Evolutionary conservation across 2,329 filamentous ascomycete genomes (phyloP).

Genomic region (Aspergillus thermomutatus): DNA sequence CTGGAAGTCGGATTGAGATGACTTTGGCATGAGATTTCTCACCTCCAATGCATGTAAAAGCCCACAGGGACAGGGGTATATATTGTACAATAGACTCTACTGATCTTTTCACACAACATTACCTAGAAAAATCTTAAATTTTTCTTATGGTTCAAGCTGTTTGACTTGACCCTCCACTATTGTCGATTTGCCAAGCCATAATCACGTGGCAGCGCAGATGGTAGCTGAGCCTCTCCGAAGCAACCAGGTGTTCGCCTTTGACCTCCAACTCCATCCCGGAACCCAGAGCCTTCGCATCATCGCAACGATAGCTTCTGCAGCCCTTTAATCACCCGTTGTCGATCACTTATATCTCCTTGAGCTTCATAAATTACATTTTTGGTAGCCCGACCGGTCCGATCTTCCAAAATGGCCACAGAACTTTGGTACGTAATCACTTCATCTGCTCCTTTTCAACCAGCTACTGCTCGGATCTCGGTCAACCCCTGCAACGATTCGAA

Average conservation of each 20-base stretch:
- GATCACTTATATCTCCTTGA: conserved; percentile 14
- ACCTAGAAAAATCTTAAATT: neutral
- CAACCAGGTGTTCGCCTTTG: conserved; percentile 35
- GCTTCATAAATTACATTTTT: conserved; percentile 10
- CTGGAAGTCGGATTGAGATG: conserved; percentile 27
- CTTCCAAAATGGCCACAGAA: conserved; percentile 69
- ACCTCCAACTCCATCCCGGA: conserved; percentile 28
- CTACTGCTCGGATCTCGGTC: neutral
- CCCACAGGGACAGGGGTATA: neutral
- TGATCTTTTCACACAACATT: neutral
- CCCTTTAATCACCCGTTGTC: conserved; percentile 18
- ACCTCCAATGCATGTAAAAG: neutral
- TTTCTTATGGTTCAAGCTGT: neutral
- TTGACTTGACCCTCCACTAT: neutral
- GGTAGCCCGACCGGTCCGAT: conserved; percentile 15
- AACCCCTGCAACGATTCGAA: neutral
- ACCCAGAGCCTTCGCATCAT: conserved; percentile 28
- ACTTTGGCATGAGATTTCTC: neutral
- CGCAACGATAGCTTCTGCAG: conserved; percentile 24
- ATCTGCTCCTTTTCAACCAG: conserved; percentile 25
- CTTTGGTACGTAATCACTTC: conserved; percentile 67
- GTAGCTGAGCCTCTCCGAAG: conserved; percentile 24
- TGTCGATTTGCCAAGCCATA: conserved; percentile 21
- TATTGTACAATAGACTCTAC: neutral
- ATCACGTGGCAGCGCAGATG: conserved; percentile 29